Conservation (phyloP, 352 stramenopile species). For the Globisporangium paddicum region DNA sequence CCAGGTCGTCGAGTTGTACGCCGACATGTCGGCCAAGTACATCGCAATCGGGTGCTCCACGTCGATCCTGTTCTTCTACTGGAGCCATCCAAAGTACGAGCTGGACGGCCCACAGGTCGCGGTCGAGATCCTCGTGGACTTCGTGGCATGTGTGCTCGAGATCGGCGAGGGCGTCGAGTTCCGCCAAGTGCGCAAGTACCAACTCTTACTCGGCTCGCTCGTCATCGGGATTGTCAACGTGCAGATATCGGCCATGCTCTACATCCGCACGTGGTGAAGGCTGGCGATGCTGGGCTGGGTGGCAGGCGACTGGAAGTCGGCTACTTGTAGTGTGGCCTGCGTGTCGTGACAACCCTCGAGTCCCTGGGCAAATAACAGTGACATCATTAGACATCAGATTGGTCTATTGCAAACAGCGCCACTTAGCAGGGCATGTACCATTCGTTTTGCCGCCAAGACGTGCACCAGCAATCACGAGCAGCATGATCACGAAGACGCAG, state of each 20-base stretch:
- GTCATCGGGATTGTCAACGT: slow-evolving; percentile 14
- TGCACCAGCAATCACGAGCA: too few species aligned
- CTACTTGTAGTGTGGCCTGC: neutral
- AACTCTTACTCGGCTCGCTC: slow-evolving; percentile 3
- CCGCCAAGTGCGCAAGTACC: slow-evolving; percentile 4
- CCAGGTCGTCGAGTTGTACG: slow-evolving; percentile 28
- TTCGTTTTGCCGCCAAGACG: too few species aligned
- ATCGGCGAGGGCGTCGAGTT: slow-evolving; percentile 11
- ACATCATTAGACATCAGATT: too few species aligned
- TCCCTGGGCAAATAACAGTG: too few species aligned
- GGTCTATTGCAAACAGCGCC: too few species aligned
- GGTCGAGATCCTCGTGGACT: slow-evolving; percentile 12
- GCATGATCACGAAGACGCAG: too few species aligned
- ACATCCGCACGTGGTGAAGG: slow-evolving; percentile 5
- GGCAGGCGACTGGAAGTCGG: neutral
- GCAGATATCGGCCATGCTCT: slow-evolving; percentile 9
- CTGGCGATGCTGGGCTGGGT: neutral
- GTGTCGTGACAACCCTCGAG: too few species aligned
- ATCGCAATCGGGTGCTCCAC: slow-evolving; percentile 40
- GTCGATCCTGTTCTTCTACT: slow-evolving; percentile 36
- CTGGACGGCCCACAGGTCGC: neutral
- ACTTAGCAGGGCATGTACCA: too few species aligned
- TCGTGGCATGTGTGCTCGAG: slow-evolving; percentile 6
- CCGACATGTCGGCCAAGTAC: slow-evolving; percentile 47
- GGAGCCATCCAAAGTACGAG: slow-evolving; percentile 25